Conservation (phyloP, 2,329 filamentous ascomycete species). For the Fusarium buharicum region DNA sequence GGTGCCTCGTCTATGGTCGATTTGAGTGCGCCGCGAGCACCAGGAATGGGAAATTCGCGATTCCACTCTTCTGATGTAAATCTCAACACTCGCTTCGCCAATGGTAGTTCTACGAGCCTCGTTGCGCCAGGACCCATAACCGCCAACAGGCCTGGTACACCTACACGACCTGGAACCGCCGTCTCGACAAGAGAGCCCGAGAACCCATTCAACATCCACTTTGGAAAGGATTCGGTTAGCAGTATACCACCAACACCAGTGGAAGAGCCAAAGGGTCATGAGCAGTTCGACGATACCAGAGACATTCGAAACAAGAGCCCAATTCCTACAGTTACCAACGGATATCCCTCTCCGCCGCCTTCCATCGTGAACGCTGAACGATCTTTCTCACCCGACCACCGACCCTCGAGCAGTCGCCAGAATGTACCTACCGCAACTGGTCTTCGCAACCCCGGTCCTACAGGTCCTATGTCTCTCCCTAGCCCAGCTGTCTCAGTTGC, state of each 20-base stretch:
- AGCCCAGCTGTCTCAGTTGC: slow-evolving; percentile 56
- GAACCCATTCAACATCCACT: slow-evolving; percentile 61
- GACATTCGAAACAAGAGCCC: slow-evolving; percentile 23
- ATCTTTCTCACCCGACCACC: slow-evolving; percentile 39
- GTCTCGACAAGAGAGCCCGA: slow-evolving; percentile 54
- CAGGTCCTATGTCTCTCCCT: slow-evolving; percentile 51
- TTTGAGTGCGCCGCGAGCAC: slow-evolving; percentile 49
- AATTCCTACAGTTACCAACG: slow-evolving; percentile 27
- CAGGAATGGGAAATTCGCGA: slow-evolving; percentile 40
- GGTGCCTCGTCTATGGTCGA: slow-evolving; percentile 59
- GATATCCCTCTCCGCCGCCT: slow-evolving; percentile 53
- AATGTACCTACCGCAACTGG: slow-evolving; percentile 38
- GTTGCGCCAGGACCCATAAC: slow-evolving; percentile 47
- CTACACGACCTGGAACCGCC: slow-evolving; percentile 51
- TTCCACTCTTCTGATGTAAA: slow-evolving; percentile 55
- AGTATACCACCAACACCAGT: slow-evolving; percentile 42
- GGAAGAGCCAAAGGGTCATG: slow-evolving; percentile 50
- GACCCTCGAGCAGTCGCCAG: slow-evolving; percentile 35
- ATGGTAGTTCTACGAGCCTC: slow-evolving; percentile 52
- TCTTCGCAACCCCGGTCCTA: slow-evolving; percentile 44
- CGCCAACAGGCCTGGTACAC: slow-evolving; percentile 41
- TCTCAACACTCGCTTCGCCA: slow-evolving; percentile 51
- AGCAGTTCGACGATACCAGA: slow-evolving; percentile 49
- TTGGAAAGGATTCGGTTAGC: slow-evolving; percentile 47
- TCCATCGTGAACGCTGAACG: slow-evolving; percentile 50